Conservation (phyloP, 2,329 filamentous ascomycete genomes). For the Colletotrichum camelliae region DNA sequence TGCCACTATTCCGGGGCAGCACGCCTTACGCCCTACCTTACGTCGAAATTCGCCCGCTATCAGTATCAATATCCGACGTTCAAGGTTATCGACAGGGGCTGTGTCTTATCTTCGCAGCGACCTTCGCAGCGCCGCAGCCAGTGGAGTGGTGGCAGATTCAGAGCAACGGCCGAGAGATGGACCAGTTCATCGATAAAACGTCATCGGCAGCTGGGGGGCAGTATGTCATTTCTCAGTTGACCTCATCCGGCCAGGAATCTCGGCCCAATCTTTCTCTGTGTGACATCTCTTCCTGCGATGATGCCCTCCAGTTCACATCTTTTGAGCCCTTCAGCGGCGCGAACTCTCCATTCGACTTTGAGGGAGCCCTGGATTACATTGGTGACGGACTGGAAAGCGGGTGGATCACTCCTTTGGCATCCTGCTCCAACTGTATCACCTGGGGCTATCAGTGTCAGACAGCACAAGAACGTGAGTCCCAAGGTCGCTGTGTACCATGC, state of each 20-base stretch:
- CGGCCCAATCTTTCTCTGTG: not conserved
- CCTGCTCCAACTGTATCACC: conserved; percentile 11
- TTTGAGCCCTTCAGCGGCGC: conserved; percentile 2
- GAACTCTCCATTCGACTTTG: not conserved
- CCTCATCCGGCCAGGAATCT: not conserved
- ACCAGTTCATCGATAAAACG: not conserved
- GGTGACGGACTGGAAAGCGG: not conserved
- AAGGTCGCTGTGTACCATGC: conserved; percentile 2
- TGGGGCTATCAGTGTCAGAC: conserved; percentile 10
- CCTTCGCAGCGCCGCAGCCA: not conserved
- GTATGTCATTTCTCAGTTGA: not conserved
- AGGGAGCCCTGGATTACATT: not conserved
- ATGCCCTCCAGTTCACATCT: not conserved
- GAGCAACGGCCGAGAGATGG: not conserved
- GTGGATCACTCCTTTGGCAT: not conserved
- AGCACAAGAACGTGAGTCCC: not conserved
- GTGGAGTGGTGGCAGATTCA: not conserved
- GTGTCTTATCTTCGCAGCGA: not conserved
- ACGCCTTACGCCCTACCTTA: not conserved
- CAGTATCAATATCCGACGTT: not conserved
- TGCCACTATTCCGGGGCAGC: not conserved
- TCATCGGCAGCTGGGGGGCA: not conserved
- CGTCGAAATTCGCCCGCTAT: not conserved
- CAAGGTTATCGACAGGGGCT: not conserved
- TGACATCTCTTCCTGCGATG: not conserved